Conservation (phyloP, 108 stramenopile species). For the Cyclostephanos invisitatus region DNA sequence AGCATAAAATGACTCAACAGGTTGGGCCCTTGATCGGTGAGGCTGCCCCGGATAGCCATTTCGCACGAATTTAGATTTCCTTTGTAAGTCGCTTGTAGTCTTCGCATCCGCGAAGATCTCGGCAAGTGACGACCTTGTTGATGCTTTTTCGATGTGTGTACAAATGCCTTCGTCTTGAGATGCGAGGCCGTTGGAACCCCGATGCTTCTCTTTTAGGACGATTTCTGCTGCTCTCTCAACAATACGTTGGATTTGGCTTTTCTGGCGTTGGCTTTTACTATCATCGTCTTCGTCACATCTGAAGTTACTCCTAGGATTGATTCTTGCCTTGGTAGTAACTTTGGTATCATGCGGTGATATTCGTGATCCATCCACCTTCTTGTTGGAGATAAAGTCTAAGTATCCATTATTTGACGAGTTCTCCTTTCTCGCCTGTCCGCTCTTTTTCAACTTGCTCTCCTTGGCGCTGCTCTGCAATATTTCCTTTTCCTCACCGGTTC, state of each 20-base stretch:
- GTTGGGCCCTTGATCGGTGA: no score
- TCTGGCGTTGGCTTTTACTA: conserved; percentile 18
- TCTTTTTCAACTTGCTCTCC: conserved; percentile 5
- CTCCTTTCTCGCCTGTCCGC: background rate
- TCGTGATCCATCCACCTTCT: background rate
- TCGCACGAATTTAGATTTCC: background rate
- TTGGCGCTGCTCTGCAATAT: background rate
- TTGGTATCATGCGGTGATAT: background rate
- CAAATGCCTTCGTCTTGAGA: background rate
- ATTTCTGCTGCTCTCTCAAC: conserved; percentile 32
- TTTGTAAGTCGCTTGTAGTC: background rate
- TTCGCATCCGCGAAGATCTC: background rate
- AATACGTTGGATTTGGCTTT: conserved; percentile 28
- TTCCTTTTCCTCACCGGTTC: conserved; percentile 13
- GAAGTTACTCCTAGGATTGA: background rate
- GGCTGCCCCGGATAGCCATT: no score
- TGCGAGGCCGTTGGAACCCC: background rate
- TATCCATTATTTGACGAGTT: conserved; percentile 6
- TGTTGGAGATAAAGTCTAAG: conserved; percentile 30
- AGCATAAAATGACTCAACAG: no score
- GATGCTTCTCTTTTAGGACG: conserved; percentile 15
- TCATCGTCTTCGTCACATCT: conserved; percentile 19
- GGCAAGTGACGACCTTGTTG: background rate
- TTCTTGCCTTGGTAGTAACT: background rate
- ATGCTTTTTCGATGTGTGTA: background rate